Percentiles rank a stretch among this genome's conserved stretches.
phyloP scores from a whole-genome alignment of 169 alveolate species.

The Plasmodium vivax region DNA sequence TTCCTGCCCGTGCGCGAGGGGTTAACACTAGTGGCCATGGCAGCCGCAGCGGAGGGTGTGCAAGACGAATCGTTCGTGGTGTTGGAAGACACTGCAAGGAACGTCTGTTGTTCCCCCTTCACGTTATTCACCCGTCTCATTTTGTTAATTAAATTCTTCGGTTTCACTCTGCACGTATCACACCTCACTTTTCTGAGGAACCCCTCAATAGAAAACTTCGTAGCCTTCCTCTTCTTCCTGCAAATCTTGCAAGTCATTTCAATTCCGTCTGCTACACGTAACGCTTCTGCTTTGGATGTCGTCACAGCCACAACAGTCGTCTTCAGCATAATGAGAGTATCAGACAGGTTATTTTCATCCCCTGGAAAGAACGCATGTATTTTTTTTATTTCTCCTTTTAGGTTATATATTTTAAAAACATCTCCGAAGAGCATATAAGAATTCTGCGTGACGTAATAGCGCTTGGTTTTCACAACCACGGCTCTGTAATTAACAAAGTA shows the following conservation, averaged over 20 bases:
- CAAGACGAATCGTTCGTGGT: background rate
- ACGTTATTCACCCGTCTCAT: background rate
- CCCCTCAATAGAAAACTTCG: conserved; percentile 62
- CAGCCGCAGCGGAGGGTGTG: background rate
- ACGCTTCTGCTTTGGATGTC: conserved; percentile 52
- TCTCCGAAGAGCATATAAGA: conserved; percentile 63
- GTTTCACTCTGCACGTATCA: conserved; percentile 65
- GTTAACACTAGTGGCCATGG: background rate
- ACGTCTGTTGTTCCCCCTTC: background rate
- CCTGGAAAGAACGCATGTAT: conserved; percentile 67
- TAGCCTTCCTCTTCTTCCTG: conserved; percentile 61
- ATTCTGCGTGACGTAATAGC: conserved; percentile 53
- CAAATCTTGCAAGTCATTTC: conserved; percentile 63
- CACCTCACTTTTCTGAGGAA: conserved; percentile 53
- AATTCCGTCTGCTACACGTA: conserved; percentile 52
- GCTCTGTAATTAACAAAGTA: conserved; percentile 66
- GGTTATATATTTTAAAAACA: conserved; percentile 57
- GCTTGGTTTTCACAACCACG: conserved; percentile 50
- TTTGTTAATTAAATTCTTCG: conserved; percentile 12
- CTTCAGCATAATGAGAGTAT: conserved; percentile 51
- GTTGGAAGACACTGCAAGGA: background rate
- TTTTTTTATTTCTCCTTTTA: conserved; percentile 66
- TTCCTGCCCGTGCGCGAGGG: background rate
- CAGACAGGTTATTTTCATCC: conserved; percentile 51
- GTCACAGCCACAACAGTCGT: conserved; percentile 57